phyloP scores from a whole-genome alignment of 164 flowering plant species.

The Vitis amurensis region DNA sequence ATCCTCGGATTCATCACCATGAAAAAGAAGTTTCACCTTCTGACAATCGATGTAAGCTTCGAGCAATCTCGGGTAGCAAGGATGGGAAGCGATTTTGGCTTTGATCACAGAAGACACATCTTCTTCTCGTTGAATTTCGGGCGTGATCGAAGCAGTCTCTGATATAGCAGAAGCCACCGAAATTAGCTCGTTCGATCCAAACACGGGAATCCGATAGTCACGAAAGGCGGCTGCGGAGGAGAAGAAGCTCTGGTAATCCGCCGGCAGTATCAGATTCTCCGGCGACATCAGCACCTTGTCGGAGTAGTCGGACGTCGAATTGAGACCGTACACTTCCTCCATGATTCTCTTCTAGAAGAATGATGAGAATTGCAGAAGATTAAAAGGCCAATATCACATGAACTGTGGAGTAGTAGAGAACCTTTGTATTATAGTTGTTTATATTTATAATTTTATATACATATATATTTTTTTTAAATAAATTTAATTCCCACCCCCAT shows the following conservation, averaged over 20 bases:
- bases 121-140: constrained; percentile 29
- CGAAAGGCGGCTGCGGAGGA: constrained; percentile 19
- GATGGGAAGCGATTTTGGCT: constrained; percentile 87
- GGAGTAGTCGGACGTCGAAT: constrained; percentile 36
- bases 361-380: constrained; percentile 8
- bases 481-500: too few species aligned
- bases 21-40: constrained; percentile 48
- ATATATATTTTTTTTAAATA: too few species aligned
- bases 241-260: constrained; percentile 40
- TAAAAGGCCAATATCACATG: neutral
- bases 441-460: too few species aligned
- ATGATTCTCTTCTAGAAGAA: constrained; percentile 23
- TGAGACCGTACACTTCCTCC: constrained; percentile 66
- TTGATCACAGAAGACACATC: constrained; percentile 41
- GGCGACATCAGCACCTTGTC: constrained; percentile 48
- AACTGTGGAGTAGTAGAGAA: too few species aligned
- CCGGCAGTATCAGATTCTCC: constrained; percentile 42
- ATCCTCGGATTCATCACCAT: too few species aligned
- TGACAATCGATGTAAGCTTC: constrained; percentile 86
- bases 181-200: constrained; percentile 50
- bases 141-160: constrained; percentile 35
- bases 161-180: constrained; percentile 38
- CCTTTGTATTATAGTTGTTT: too few species aligned
- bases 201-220: constrained; percentile 30
- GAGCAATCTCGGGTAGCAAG: constrained; percentile 75